Conservation (phyloP, 129 eudicot genomes). For the Ambrosia trifida region DNA sequence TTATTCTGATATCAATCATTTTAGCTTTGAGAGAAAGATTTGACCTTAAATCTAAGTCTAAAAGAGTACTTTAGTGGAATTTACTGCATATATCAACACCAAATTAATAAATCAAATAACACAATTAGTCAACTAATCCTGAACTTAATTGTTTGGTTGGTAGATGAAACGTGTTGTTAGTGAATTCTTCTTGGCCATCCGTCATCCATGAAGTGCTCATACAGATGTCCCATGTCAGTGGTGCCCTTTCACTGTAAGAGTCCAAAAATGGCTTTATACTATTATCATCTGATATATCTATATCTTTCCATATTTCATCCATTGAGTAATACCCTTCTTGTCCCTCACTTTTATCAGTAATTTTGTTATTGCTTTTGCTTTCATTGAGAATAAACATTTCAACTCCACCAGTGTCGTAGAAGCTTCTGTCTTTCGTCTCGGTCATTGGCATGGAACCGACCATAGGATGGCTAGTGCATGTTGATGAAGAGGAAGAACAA, state of each 20-base stretch:
- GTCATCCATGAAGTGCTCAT: conserved; percentile 48
- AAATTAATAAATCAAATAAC: conserved; percentile 27
- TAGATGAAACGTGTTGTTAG: conserved; percentile 25
- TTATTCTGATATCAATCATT: background rate
- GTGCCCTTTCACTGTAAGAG: conserved; percentile 35
- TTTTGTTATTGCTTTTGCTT: conserved; percentile 20
- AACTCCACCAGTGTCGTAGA: conserved; percentile 53
- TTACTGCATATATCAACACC: conserved; percentile 34
- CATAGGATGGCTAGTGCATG: conserved; percentile 27
- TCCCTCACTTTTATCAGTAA: conserved; percentile 5
- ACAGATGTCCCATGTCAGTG: conserved; percentile 62
- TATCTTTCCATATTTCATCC: conserved; percentile 85
- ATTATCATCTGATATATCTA: conserved; percentile 40
- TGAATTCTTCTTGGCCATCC: conserved; percentile 49
- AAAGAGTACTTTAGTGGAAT: conserved; percentile 18
- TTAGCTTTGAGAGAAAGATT: conserved; percentile 10
- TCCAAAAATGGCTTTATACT: conserved; percentile 44
- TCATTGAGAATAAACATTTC: conserved; percentile 16
- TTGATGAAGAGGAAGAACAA: conserved; percentile 43
- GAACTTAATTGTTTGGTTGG: conserved; percentile 22
- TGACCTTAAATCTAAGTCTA: conserved; percentile 1
- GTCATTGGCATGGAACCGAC: conserved; percentile 27
- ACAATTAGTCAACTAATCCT: conserved; percentile 30
- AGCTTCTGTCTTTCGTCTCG: conserved; percentile 36
- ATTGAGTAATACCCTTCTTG: conserved; percentile 46